phyloP scores from a whole-genome alignment of 768 basidiomycete genomes.

The Boletus patriciae region DNA sequence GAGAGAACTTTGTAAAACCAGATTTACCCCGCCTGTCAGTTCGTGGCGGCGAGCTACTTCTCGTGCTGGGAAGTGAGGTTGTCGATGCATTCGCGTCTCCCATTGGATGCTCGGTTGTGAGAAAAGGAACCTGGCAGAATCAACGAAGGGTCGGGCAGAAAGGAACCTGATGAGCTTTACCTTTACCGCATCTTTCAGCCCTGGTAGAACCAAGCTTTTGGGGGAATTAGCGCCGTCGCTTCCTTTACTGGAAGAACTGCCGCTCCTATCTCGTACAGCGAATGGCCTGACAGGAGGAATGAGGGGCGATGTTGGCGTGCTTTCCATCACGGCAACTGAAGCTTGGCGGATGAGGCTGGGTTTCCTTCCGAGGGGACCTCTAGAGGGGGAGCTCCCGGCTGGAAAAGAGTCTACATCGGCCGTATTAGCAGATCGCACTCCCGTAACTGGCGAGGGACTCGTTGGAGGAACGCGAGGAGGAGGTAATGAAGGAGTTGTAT shows the following conservation, averaged over 20 bases:
- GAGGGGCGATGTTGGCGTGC: conserved; percentile 37
- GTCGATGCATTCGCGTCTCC: conserved; percentile 46
- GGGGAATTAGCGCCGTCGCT: conserved; percentile 33
- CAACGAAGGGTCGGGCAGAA: neutral
- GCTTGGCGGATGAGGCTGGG: conserved; percentile 51
- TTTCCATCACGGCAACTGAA: conserved; percentile 57
- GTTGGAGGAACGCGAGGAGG: conserved; percentile 27
- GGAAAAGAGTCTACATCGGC: conserved; percentile 22
- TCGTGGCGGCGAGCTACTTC: conserved; percentile 30
- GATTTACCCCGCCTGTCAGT: conserved; percentile 22
- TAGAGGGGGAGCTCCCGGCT: conserved; percentile 8
- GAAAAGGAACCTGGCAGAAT: conserved; percentile 53
- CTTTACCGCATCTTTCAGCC: conserved; percentile 73
- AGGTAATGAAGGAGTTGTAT: conserved; percentile 39
- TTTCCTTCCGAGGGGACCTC: conserved; percentile 22
- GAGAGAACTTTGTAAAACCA: conserved; percentile 27
- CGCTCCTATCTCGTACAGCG: conserved; percentile 48
- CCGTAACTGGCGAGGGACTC: conserved; percentile 33
- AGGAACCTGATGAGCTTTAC: conserved; percentile 33
- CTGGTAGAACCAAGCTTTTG: conserved; percentile 46
- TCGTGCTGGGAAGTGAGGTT: conserved; percentile 42
- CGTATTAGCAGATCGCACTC: conserved; percentile 37
- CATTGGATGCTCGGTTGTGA: conserved; percentile 68
- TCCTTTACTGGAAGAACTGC: conserved; percentile 45
- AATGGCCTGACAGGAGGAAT: conserved; percentile 48